These are phyloP conservation scores for Alternaria brassicae DNA, from an alignment of 2,329 filamentous ascomycete species.

Conservation along the genomic window DNA sequence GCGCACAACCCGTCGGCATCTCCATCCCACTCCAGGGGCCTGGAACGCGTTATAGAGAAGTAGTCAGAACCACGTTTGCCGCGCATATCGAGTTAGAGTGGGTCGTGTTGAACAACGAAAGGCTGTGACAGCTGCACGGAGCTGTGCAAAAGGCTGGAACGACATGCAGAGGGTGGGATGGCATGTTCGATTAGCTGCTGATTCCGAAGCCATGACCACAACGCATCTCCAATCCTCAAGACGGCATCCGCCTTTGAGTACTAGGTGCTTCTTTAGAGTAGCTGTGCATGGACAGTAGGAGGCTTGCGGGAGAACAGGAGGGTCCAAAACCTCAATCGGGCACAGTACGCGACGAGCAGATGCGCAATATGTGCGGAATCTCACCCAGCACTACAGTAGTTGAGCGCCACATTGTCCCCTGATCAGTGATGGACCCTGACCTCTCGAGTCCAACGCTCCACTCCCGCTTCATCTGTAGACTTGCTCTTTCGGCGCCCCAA, in stretches of 20 bases:
- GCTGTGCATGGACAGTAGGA: conserved; percentile 8
- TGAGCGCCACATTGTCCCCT: conserved; percentile 18
- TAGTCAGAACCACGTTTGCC: conserved; percentile 69
- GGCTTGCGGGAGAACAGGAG: conserved; percentile 14
- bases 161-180: not conserved
- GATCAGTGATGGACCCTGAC: conserved; percentile 18
- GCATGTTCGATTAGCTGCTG: not conserved
- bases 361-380: conserved; percentile 18
- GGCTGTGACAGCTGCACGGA: conserved; percentile 25
- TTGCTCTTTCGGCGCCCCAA: conserved; percentile 10
- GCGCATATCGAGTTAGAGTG: conserved; percentile 29
- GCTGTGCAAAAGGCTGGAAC: conserved; percentile 20
- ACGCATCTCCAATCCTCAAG: conserved; percentile 5
- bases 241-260: not conserved
- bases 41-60: conserved; percentile 67
- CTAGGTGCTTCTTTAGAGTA: conserved; percentile 1
- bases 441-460: conserved; percentile 18
- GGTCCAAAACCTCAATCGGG: conserved; percentile 13
- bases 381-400: conserved; percentile 13
- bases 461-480: conserved; percentile 13
- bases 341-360: conserved; percentile 16
- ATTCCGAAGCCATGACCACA: conserved; percentile 1
- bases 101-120: conserved; percentile 20
- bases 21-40: conserved; percentile 21
- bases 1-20: conserved; percentile 22